Conservation (phyloP, 345 rosid species). For the Conringia planisiliqua region DNA sequence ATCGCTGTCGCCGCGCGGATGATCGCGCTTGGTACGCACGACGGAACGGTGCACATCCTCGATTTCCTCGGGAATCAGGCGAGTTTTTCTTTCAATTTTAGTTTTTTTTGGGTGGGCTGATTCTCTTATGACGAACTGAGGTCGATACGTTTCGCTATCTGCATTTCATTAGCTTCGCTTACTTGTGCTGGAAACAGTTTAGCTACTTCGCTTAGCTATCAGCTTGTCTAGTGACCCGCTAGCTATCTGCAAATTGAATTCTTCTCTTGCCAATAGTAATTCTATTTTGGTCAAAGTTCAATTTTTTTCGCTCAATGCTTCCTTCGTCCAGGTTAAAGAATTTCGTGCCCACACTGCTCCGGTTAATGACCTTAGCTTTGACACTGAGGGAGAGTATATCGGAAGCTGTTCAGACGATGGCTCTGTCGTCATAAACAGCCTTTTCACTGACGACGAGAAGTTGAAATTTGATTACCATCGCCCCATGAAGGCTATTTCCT, state of each 20-base stretch:
- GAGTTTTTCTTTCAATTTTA: background rate
- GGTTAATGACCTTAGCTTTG: conserved; percentile 95
- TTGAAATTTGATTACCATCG: conserved; percentile 94
- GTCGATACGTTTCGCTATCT: background rate
- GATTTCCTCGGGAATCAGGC: conserved; percentile 98
- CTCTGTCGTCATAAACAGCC: conserved; percentile 82
- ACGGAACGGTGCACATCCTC: conserved; percentile 84
- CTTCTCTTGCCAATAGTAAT: background rate
- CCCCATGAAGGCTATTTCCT: conserved; percentile 91
- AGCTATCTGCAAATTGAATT: background rate
- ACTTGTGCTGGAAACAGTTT: background rate
- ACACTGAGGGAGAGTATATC: conserved; percentile 82
- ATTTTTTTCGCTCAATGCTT: background rate
- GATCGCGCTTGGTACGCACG: conserved; percentile 97
- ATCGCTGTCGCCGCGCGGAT: conserved; percentile 90
- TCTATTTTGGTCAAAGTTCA: background rate
- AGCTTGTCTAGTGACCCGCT: background rate
- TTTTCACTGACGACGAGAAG: conserved; percentile 85
- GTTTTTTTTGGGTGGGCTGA: no score
- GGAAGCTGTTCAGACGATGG: conserved; percentile 99
- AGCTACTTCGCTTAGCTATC: conserved; percentile 9
- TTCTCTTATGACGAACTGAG: no score
- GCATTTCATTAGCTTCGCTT: background rate
- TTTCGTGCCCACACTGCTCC: conserved; percentile 73
- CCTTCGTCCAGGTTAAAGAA: conserved; percentile 66